Evolutionary conservation across 106 monocot species (phyloP), one percentile per base, ranked within the genome.

Genomic region (Dendrobium officinale): DNA sequence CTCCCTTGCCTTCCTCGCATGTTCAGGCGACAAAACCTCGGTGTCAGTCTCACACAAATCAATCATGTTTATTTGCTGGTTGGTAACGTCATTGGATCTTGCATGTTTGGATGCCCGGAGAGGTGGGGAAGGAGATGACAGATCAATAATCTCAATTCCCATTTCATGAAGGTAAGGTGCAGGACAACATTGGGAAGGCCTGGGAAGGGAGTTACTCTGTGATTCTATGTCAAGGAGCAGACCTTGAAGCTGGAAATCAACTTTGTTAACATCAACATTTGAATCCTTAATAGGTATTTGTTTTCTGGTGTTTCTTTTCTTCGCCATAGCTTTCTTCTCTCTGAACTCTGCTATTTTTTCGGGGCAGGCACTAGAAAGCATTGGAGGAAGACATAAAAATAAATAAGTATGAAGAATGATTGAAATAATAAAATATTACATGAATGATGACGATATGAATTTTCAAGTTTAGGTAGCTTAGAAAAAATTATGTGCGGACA

Each of bases 341-440:
- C 83, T 72, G 84, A 88, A 96, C 80, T 96, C 91, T 4, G 84
- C 47, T 58, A 93, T 87, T 79, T 78, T 96, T 79, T 93, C 95
- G 10, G 93, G 91, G 82, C 95, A 96, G 9, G 93, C 95, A 86
- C 95, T 95, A 84, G 75, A 80, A 31, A 42, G 40, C n/a, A n/a
- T 47, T 66, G 41, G 43, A 10, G 3, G 47, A 37, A 58, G 64
- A 78, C 4, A 24, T 72, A 9, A 75, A 7, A 26, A 67, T 58
- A 22, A 61, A n/a, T 22, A 4, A 61, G 5, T 8, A 3, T 61
- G 19, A 6, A 24, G 20, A 61, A 56, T 56, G 56, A 56, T 56
- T 19, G 13, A 56, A 45, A 45, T 0, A 56, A 56, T 11, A 56
- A 56, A 56, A 56, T 0, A 56, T 4, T 19, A 0, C 13, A 17